phyloP scores from a whole-genome alignment of 2,329 filamentous ascomycete genomes.

The Nigrospora sphaerica region DNA sequence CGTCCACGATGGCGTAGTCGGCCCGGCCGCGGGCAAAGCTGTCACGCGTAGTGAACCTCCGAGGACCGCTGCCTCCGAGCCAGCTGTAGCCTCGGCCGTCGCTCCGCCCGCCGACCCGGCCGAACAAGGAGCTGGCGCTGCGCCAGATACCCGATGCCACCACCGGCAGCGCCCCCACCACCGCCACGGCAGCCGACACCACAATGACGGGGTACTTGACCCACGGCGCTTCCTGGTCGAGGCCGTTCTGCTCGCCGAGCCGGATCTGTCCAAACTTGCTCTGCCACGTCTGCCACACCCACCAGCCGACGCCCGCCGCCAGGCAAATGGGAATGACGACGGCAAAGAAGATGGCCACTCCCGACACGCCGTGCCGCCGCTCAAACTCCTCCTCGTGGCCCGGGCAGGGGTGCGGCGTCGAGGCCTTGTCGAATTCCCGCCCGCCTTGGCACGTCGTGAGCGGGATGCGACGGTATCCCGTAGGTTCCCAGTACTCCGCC shows the following conservation, averaged over 20 bases:
- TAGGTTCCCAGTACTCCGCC: conserved; percentile 76
- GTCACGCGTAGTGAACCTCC: conserved; percentile 79
- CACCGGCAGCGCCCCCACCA: conserved; percentile 59
- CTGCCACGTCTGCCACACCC: conserved; percentile 76
- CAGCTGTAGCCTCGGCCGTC: conserved; percentile 41
- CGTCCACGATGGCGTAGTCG: conserved; percentile 84
- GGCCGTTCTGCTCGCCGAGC: conserved; percentile 62
- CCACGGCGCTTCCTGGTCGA: conserved; percentile 69
- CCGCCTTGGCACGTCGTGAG: conserved; percentile 82
- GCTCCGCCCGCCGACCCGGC: conserved; percentile 40
- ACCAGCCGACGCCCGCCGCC: conserved; percentile 73
- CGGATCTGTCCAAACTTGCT: conserved; percentile 89
- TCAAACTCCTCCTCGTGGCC: conserved; percentile 79
- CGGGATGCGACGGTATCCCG: conserved; percentile 83
- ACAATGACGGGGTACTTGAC: conserved; percentile 77
- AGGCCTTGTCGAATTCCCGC: conserved; percentile 62
- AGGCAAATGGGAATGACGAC: conserved; percentile 67
- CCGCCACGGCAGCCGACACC: conserved; percentile 56
- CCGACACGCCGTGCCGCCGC: conserved; percentile 61
- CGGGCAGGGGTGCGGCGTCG: conserved; percentile 57
- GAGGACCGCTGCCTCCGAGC: conserved; percentile 39
- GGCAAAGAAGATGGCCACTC: conserved; percentile 75
- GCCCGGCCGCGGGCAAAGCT: conserved; percentile 81
- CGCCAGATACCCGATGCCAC: conserved; percentile 69
- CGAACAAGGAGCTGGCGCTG: conserved; percentile 43